These are phyloP conservation scores for Chlorella vulgaris DNA, from an alignment of 139 green algal species.

Conservation along the genomic window DNA sequence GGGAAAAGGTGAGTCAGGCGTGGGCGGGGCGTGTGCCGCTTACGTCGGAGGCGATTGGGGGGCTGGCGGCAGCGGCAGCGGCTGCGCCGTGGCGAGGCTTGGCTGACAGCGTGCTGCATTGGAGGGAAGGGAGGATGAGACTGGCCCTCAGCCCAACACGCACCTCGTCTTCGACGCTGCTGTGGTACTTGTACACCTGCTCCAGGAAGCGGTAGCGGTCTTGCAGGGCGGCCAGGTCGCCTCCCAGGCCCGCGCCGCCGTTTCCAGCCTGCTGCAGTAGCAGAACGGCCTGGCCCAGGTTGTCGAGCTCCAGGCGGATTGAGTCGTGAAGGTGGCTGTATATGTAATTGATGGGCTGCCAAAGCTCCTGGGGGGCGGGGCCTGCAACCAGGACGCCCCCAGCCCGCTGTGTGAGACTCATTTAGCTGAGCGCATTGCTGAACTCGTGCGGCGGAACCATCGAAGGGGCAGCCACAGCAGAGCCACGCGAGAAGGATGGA, in stretches of 20 bases:
- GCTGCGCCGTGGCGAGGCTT: too few relatives aligned
- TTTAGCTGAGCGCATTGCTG: background rate
- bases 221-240: conserved; percentile 57
- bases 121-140: too few relatives aligned
- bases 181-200: conserved; percentile 92
- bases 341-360: conserved; percentile 75
- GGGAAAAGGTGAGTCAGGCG: background rate
- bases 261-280: conserved; percentile 41
- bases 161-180: conserved; percentile 91
- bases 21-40: background rate
- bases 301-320: conserved; percentile 78
- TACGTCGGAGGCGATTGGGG: too few relatives aligned
- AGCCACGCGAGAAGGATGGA: too few relatives aligned
- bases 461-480: too few relatives aligned
- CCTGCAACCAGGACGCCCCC: background rate
- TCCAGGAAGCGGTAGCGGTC: conserved; percentile 81
- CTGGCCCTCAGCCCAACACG: too few relatives aligned
- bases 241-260: conserved; percentile 9
- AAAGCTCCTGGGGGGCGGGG: background rate
- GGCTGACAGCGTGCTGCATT: too few relatives aligned
- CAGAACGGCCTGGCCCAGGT: conserved; percentile 53
- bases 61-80: too few relatives aligned
- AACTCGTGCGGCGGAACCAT: too few relatives aligned
- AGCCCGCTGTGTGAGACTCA: background rate
- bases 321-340: conserved; percentile 87